Base-by-base conservation (phyloP, 2,329 filamentous ascomycete species). In the Penicillium griseofulvum region DNA sequence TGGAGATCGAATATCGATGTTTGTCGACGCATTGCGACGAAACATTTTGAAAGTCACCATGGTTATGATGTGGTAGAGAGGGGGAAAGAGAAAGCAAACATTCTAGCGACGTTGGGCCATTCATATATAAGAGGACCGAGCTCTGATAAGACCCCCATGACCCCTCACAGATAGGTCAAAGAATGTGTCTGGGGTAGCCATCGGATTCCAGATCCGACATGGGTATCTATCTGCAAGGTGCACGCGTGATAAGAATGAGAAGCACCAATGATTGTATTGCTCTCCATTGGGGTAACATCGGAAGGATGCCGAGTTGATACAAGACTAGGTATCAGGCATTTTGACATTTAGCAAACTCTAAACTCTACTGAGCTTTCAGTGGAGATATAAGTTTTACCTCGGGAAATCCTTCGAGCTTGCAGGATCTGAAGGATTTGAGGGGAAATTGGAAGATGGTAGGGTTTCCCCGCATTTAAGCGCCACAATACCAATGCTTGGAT, bases 11-110 rank as follows among this genome's bases (percentile, higher is more conserved):
- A 44, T 2, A 38, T 62, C 60, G 11, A 43, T 3, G 36, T 49
- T 45, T n/a, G 19, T 55, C 14, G 49, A 34, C 46, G 50, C 56
- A 31, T 47, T 48, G 4, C 57, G 55, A 28, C 60, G 55, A 36
- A 62, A 55, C 10, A 54, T 17, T 45, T 53, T 58, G 48, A 56
- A 55, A 2, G 52, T 47, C 12, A 56, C 58, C 63, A 65, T 61
- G 5, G 7, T 37, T 22, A 8, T n/a, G 29, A 16, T 17, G 29
- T 29, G 22, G 16, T 9, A 34, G 39, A n/a, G n/a, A n/a, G 14
- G 29, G 34, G 3, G 6, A 49, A 31, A 29, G 5, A 49, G 44
- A 37, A 44, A 36, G 4, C 38, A 26, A 37, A 11, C 14, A 19
- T 24, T 28, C 7, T 41, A 14, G 51, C n/a, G 22, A 41, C 5